Conservation (phyloP, 2,329 filamentous ascomycete species). For the Macrophomina pseudophaseolina region DNA sequence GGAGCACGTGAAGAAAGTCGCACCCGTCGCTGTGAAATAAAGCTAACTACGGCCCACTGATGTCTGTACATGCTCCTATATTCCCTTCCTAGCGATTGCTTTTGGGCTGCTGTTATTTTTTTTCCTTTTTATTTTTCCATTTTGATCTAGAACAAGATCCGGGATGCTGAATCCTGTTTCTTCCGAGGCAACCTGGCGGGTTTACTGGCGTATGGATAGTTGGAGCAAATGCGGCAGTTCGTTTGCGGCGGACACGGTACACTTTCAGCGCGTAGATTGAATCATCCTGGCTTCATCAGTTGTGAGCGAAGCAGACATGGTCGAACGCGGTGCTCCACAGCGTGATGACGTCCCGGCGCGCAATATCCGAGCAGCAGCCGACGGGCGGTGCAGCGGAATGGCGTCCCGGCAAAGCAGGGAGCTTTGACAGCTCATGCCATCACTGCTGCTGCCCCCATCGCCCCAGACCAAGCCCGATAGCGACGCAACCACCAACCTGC, state of each 20-base stretch:
- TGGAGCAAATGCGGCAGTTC: neutral
- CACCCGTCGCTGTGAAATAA: conserved; percentile 47
- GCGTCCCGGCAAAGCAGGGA: conserved; percentile 8
- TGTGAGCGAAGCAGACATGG: neutral
- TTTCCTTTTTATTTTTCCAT: neutral
- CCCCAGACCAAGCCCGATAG: conserved; percentile 15
- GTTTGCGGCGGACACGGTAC: neutral
- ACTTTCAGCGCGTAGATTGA: neutral
- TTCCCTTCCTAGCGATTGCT: conserved; percentile 3
- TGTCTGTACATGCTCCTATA: neutral
- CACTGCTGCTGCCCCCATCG: conserved; percentile 9
- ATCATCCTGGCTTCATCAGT: neutral
- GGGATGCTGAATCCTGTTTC: neutral
- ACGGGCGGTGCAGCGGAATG: conserved; percentile 2
- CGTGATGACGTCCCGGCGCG: conserved; percentile 1
- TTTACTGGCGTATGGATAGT: conserved; percentile 2
- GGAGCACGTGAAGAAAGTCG: conserved; percentile 55
- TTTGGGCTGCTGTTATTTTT: neutral
- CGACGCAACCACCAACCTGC: conserved; percentile 21
- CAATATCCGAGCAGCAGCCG: conserved; percentile 18
- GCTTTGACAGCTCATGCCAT: conserved; percentile 24
- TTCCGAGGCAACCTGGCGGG: conserved; percentile 10
- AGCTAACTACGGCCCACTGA: neutral
- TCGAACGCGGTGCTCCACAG: neutral
- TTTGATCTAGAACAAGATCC: conserved; percentile 18